Conservation (phyloP, 2,329 filamentous ascomycete genomes). For the Nemania sp. region DNA sequence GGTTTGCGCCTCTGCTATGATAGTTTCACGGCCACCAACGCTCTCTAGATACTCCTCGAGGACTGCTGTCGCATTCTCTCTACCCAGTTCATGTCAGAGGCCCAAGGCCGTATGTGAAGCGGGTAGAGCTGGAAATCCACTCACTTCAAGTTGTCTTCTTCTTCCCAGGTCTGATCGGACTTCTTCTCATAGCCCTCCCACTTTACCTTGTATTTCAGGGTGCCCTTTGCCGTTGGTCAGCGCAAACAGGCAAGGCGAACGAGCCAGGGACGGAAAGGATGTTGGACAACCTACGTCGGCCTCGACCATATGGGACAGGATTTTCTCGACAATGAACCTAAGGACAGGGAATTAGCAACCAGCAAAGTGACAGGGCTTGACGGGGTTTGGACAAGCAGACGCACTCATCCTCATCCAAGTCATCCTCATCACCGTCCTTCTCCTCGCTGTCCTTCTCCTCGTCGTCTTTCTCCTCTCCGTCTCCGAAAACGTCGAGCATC, state of each 20-base stretch:
- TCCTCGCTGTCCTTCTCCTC: conserved; percentile 34
- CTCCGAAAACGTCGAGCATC: conserved; percentile 29
- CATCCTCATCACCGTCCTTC: conserved; percentile 43
- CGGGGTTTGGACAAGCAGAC: conserved; percentile 5
- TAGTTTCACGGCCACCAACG: conserved; percentile 66
- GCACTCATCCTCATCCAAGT: conserved; percentile 39
- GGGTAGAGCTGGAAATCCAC: conserved; percentile 29
- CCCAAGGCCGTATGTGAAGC: background rate
- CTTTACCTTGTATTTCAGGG: conserved; percentile 70
- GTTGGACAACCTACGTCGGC: conserved; percentile 51
- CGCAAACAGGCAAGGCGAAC: background rate
- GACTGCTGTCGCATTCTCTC: conserved; percentile 62
- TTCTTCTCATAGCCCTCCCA: conserved; percentile 79
- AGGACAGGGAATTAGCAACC: conserved; percentile 12
- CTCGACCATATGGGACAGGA: conserved; percentile 67
- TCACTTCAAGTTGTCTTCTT: conserved; percentile 69
- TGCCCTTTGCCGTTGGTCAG: conserved; percentile 46
- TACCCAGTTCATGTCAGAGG: conserved; percentile 35
- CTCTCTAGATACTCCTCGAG: conserved; percentile 66
- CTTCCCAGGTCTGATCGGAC: conserved; percentile 77
- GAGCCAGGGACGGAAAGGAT: background rate
- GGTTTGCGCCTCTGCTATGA: conserved; percentile 56
- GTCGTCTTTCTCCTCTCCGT: conserved; percentile 23
- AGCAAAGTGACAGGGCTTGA: background rate
- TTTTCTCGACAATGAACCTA: conserved; percentile 77